Evolutionary conservation across 1,284 basidiomycete species (phyloP), one percentile per base, ranked within the genome.

Genomic region (Pholiota adiposa): DNA sequence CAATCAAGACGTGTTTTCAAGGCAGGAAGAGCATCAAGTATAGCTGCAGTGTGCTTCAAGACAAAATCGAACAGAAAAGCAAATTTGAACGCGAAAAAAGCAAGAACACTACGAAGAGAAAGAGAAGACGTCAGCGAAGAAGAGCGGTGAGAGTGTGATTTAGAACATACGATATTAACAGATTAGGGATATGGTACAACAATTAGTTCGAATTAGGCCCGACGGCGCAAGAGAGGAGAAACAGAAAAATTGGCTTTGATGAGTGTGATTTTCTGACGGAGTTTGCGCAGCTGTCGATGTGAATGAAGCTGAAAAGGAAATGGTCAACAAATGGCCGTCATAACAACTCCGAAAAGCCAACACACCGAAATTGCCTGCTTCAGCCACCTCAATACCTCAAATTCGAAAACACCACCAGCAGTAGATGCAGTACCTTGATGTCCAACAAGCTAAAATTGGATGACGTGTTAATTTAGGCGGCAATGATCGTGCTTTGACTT

Each of bases 381-480:
- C 29, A 50, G 4, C 54, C 54, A 56, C 34, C n/a, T 56, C 44
- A 49, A 33, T 9, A 36, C 9, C 9, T 50, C 41, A 36, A 4
- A 31, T 11, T 48, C 33, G 36, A 40, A 38, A 21, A 25, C 23
- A 31, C 6, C n/a, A 46, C 38, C 41, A 19, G 16, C 41, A 1
- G 4, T 8, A 12, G 27, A 21, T 25, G 27, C 9, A 23, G 31
- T 31, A 34, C 19, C 29, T 9, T 55, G 43, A 31, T 46, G 31
- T 36, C 18, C 19, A 34, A 31, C 54, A 21, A 25, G 46, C 54
- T 56, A 56, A 41, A 56, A 56, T 56, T 56, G 34, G 36, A 54
- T 5, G 3, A 27, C 18, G 18, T 1, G 25, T 56, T 0, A 56
- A 46, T 50, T 31, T n/a, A 40, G 4, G 46, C 16, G 21, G 23